Percentiles rank a stretch among this genome's conserved stretches.
These are phyloP conservation scores for Nitzschia sp. DNA, from an alignment of 108 stramenopile genomes.

Conservation along the genomic window DNA sequence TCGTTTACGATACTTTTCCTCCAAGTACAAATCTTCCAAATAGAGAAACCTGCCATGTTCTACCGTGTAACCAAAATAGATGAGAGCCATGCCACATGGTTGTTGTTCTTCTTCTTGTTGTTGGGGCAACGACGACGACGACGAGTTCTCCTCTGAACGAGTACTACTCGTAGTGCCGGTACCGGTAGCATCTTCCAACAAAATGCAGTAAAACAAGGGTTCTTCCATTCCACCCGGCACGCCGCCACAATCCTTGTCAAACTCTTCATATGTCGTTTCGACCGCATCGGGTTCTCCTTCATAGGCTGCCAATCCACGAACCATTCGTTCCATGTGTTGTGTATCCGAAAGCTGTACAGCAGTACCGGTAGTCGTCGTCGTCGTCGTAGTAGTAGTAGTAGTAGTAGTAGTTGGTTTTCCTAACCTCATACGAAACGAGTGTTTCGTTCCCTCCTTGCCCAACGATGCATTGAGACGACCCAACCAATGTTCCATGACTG, in stretches of 20 bases:
- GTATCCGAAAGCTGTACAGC: neutral
- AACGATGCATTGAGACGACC: too few relatives aligned
- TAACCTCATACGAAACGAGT: neutral
- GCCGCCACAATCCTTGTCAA: conserved; percentile 27
- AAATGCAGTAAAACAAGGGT: conserved; percentile 36
- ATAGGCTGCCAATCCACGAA: conserved; percentile 34
- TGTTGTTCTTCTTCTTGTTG: neutral
- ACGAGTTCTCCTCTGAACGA: too few relatives aligned
- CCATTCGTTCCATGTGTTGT: conserved; percentile 27
- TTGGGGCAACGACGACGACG: neutral
- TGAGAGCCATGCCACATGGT: conserved; percentile 49
- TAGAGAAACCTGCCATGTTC: conserved; percentile 46
- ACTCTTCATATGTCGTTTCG: conserved; percentile 20
- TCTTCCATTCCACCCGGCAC: neutral
- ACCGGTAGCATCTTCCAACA: conserved; percentile 21
- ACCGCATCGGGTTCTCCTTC: conserved; percentile 43
- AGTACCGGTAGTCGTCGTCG: too few relatives aligned
- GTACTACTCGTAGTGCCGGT: too few relatives aligned
- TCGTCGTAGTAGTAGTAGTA: too few relatives aligned
- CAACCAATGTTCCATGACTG: too few relatives aligned
- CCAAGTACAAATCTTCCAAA: conserved; percentile 63
- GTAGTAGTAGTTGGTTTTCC: too few relatives aligned
- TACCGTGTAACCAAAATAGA: conserved; percentile 44
- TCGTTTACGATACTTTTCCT: conserved; percentile 37
- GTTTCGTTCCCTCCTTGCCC: neutral